Conservation (phyloP, 441 rosid genomes). For the Populus trichocarpa region DNA sequence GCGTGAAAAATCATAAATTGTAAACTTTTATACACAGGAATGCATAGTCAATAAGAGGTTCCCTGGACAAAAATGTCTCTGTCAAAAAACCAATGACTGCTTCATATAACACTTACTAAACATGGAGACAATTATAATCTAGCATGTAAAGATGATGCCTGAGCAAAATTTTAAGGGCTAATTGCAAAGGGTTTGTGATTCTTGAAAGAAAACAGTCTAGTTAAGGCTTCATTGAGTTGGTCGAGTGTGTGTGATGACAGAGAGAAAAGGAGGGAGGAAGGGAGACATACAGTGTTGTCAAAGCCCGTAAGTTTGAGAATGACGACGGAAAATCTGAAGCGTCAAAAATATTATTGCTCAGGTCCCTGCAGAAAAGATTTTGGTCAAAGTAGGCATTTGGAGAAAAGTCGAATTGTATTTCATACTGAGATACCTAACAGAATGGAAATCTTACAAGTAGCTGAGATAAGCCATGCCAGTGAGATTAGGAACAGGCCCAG, state of each 20-base stretch:
- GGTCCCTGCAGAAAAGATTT: constrained; percentile 44
- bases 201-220: not conserved
- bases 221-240: not conserved
- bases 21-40: not conserved
- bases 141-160: not conserved
- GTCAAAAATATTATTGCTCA: constrained; percentile 68
- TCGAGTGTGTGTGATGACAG: not conserved
- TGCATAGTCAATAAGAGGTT: not conserved
- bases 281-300: constrained; percentile 62
- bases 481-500: constrained; percentile 63
- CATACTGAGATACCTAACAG: not conserved
- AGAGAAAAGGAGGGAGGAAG: not conserved
- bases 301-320: constrained; percentile 37
- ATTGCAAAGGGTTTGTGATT: not conserved
- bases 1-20: not conserved
- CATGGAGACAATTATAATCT: not conserved
- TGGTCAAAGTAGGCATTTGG: not conserved
- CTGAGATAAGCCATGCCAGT: constrained; percentile 45
- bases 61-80: not conserved
- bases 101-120: not conserved
- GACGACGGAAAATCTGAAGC: constrained; percentile 48
- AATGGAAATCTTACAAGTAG: constrained; percentile 43
- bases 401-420: too few species aligned
- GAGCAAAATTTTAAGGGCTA: not conserved
- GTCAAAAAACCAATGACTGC: not conserved